Percentiles rank a stretch among this genome's conserved stretches.
Evolutionary conservation across 2,329 filamentous ascomycete genomes (phyloP).

Genomic region (Paecilomyces sp.): DNA sequence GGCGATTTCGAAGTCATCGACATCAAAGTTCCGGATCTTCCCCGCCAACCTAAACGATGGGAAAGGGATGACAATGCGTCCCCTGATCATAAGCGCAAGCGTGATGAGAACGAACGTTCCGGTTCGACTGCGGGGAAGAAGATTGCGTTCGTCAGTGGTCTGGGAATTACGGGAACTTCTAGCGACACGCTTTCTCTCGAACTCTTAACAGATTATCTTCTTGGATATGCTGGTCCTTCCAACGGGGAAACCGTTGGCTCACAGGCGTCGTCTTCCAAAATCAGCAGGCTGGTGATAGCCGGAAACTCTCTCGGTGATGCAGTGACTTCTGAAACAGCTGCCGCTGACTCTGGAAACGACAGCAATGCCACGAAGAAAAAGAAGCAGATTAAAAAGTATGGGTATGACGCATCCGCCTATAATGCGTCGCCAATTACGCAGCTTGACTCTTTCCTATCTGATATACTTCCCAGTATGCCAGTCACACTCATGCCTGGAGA

Average conservation of each 20-base stretch:
- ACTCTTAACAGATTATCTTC: slow-evolving; percentile 76
- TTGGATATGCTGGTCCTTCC: slow-evolving; percentile 64
- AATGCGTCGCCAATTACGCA: slow-evolving; percentile 78
- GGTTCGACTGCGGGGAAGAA: slow-evolving; percentile 51
- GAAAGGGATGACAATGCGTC: slow-evolving; percentile 46
- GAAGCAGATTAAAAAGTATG: slow-evolving; percentile 69
- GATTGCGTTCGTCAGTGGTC: slow-evolving; percentile 81
- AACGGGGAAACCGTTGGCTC: slow-evolving; percentile 43
- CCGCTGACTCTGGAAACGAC: slow-evolving; percentile 27
- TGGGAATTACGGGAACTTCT: slow-evolving; percentile 71
- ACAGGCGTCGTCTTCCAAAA: slow-evolving; percentile 40
- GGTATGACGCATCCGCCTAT: slow-evolving; percentile 84
- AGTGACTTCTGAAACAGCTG: slow-evolving; percentile 22
- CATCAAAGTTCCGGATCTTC: slow-evolving; percentile 77
- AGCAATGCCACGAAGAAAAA: slow-evolving; percentile 33
- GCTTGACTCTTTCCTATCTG: slow-evolving; percentile 74
- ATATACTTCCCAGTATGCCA: slow-evolving; percentile 76
- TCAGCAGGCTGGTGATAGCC: slow-evolving; percentile 82
- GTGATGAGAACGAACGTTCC: slow-evolving; percentile 40
- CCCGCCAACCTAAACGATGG: slow-evolving; percentile 77
- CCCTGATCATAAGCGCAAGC: slow-evolving; percentile 23
- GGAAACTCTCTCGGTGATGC: slow-evolving; percentile 69
- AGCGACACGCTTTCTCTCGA: slow-evolving; percentile 69
- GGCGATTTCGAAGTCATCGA: slow-evolving; percentile 92
- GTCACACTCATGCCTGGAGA: slow-evolving; percentile 82